Conservation (phyloP, 192 early-diverging fungal genomes). For the Lunasporangiospora selenospora region DNA sequence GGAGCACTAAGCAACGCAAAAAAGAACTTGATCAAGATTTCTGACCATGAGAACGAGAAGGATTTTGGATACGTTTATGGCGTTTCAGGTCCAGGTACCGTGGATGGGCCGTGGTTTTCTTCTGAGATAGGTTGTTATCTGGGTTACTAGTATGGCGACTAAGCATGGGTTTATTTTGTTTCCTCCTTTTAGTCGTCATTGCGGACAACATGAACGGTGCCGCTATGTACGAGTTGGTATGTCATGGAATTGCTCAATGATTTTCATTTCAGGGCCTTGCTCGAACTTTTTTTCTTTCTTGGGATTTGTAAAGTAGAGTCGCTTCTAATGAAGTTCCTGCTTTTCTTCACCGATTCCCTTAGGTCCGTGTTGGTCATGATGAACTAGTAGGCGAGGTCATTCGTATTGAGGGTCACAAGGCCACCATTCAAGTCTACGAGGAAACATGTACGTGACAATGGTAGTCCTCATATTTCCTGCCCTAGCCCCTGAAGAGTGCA, state of each 20-base stretch:
- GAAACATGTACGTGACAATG: constrained; percentile 80
- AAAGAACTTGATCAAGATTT: constrained; percentile 81
- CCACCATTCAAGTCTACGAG: constrained; percentile 99
- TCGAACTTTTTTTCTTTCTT: not conserved
- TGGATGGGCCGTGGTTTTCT: not conserved
- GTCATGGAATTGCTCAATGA: too few species aligned
- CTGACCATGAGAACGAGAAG: constrained; percentile 85
- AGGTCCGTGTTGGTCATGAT: constrained; percentile 97
- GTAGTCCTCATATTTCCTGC: too few species aligned
- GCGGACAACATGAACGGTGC: constrained; percentile 98
- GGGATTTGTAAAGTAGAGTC: not conserved
- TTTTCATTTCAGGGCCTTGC: not conserved
- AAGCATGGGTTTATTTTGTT: not conserved
- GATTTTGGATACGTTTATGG: constrained; percentile 93
- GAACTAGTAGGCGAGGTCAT: constrained; percentile 99
- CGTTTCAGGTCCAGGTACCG: constrained; percentile 97
- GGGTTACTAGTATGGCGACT: constrained; percentile 1
- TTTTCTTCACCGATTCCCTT: not conserved
- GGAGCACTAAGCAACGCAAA: constrained; percentile 92
- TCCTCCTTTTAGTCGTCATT: constrained; percentile 80
- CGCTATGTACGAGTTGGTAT: constrained; percentile 98
- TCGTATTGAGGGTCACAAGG: constrained; percentile 98
- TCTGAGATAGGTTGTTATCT: not conserved
- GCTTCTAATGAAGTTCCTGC: not conserved
- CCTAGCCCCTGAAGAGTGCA: too few species aligned